Base-by-base conservation (phyloP, 441 rosid genomes). In the Croton laevigatus region DNA sequence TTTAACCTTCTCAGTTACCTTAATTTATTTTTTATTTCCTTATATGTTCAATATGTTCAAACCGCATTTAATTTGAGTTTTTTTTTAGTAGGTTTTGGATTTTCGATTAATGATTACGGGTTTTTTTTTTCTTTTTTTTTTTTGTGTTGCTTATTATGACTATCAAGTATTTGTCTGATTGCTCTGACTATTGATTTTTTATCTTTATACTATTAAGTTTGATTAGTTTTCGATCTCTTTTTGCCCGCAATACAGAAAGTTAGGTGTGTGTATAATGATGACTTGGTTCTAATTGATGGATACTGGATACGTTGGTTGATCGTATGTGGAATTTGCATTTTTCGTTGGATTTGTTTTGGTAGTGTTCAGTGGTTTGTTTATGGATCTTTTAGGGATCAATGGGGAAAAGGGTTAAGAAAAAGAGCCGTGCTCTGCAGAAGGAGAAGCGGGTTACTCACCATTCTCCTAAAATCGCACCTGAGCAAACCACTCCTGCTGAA, bases 331-430 rank as follows among this genome's bases (percentile, higher is more conserved):
- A 53, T 52, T 51, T 54, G 62, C 27, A 14, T 70, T 61, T 12
- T 6, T 66, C 65, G 52, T 68, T 36, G 42, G 52, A 55, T 79
- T 3, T 71, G 62, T n/a, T 64, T 66, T 48, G 67, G 64, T 55
- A 57, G 36, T 62, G 59, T 67, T 54, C 42, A 38, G 67, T 71
- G 40, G 23, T 54, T 77, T 72, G 13, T 49, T 46, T 27, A 54
- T 76, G 68, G 64, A 34, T 81, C 74, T 71, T 80, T 19, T 71
- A 83, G 89, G 84, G 76, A 75, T 72, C 71, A 49, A 95, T 95
- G 99, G 98, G 95, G 81, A 95, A 91, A 86, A 89, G 82, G 73
- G 89, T 81, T 55, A 88, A 88, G 90, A 95, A 81, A 85, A 89
- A 80, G 82, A 80, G 74, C 42, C 87, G 91, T 79, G 68, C 84